Evolutionary conservation across 768 basidiomycete genomes (phyloP).

Genomic region (Calocybe indica): DNA sequence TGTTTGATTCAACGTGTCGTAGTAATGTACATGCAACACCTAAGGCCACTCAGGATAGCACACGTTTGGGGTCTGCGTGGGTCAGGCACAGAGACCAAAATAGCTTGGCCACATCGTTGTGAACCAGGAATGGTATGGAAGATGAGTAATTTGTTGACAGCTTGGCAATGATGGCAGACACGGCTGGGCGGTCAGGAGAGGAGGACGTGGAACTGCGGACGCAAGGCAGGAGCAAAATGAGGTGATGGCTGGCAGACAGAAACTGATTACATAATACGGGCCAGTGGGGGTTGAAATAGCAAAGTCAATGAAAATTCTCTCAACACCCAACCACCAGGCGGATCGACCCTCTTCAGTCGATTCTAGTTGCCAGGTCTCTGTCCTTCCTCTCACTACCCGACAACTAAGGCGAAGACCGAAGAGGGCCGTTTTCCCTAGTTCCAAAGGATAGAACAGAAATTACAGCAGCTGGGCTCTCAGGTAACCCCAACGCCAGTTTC

Average conservation of each 20-base stretch:
- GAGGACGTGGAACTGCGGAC: not conserved
- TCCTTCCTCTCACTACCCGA: constrained; percentile 23
- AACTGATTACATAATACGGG: constrained; percentile 2
- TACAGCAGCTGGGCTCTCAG: constrained; percentile 25
- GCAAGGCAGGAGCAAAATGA: not conserved
- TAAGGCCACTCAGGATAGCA: too few relatives aligned
- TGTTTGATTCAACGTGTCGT: too few relatives aligned
- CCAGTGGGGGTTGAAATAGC: constrained; percentile 10
- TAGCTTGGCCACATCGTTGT: too few relatives aligned
- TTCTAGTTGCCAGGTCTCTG: constrained; percentile 39
- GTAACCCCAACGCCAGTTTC: constrained; percentile 23
- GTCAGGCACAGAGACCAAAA: too few relatives aligned
- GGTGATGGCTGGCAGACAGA: not conserved
- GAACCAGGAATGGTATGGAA: too few relatives aligned
- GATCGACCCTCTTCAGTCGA: constrained; percentile 47
- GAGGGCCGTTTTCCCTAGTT: constrained; percentile 30
- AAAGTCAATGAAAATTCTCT: constrained; percentile 12
- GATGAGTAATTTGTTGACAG: too few relatives aligned
- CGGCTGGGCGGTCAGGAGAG: not conserved
- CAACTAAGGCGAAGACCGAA: constrained; percentile 37
- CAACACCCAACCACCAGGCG: constrained; percentile 35
- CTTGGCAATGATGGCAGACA: not conserved
- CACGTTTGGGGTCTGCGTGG: too few relatives aligned
- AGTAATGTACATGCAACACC: too few relatives aligned
- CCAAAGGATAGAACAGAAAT: constrained; percentile 13